Base-by-base conservation (phyloP, 2,329 filamentous ascomycete genomes). In the Colletotrichum scovillei region DNA sequence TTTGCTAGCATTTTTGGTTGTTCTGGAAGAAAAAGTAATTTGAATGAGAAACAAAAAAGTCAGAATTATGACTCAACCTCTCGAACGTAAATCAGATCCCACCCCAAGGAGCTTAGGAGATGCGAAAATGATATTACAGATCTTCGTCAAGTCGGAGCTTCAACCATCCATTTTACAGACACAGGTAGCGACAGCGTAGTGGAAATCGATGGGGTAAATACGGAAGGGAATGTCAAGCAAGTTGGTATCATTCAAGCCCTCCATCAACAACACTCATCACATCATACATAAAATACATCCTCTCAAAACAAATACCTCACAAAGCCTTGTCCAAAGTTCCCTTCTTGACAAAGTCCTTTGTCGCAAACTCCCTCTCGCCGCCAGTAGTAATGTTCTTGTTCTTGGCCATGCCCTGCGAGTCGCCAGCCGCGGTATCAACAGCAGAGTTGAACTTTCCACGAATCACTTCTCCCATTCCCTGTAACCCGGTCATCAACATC, bases 401-500 rank as follows among this genome's bases (percentile, higher is more conserved):
- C 76, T 81, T 78, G 60, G 83, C 76, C 73, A 80, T 76, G 55
- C 79, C 76, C 5, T 79, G 75, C 74, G 80, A 79, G 72, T 83
- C 84, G 60, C 72, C 72, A 0, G 73, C 65, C 57, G 81, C 74
- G 7, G 79, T 81, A 24, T 80, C 80, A 8, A 76, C 75, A 49
- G 81, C 72, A 57, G 81, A 82, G 76, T 82, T 81, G 75, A 82
- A 82, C 63, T 82, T 80, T 72, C 74, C 74, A 22, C 74, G 73
- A 24, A 72, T 28, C 3, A 74, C 69, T 24, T 75, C 74, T 12
- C 74, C 74, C 26, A 74, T 67, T 3, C 74, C 74, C 74, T 75
- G 1, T 1, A 1, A 38, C 62, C 9, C 28, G 3, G 6, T 5
- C 16, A 12, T 6, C 22, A 35, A 11, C 3, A 35, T 11, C 32